Evolutionary conservation across 805 yeast genomes (phyloP).

Genomic region (Yamadazyma sp.): DNA sequence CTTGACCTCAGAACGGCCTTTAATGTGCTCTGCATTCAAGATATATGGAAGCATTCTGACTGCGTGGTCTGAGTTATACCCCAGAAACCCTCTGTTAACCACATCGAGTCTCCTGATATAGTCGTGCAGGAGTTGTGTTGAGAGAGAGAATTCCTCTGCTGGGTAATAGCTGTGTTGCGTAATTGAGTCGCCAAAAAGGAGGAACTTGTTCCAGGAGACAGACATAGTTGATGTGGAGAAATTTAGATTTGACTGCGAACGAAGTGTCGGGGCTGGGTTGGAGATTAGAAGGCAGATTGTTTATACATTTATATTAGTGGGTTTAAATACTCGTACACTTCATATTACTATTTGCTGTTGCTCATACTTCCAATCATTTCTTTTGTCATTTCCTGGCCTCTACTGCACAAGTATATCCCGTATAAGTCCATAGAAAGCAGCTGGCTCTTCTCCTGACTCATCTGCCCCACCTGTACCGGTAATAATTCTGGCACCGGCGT

Average conservation of each 20-base stretch:
- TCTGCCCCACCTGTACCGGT: no score
- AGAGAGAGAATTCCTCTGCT: constrained; percentile 42
- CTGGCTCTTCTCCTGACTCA: no score
- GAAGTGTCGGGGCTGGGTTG: no score
- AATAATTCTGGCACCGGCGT: no score
- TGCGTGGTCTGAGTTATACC: constrained; percentile 71
- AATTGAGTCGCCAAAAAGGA: constrained; percentile 71
- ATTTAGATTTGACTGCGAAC: not conserved
- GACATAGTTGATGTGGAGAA: constrained; percentile 4
- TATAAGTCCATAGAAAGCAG: no score
- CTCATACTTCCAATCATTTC: no score
- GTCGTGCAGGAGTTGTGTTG: constrained; percentile 47
- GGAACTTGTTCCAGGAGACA: constrained; percentile 39
- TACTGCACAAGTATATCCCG: no score
- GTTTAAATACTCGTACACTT: no score
- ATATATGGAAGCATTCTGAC: constrained; percentile 38
- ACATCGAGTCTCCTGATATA: constrained; percentile 68
- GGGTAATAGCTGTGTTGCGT: constrained; percentile 54
- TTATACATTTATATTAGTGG: no score
- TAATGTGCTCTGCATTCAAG: constrained; percentile 40
- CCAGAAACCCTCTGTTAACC: constrained; percentile 71
- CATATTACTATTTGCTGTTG: no score
- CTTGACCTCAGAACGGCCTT: constrained; percentile 26
- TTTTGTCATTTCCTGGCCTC: no score
- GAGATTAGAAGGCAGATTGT: no score